Conservation (phyloP, 768 basidiomycete genomes). For the Hericium coralloides region DNA sequence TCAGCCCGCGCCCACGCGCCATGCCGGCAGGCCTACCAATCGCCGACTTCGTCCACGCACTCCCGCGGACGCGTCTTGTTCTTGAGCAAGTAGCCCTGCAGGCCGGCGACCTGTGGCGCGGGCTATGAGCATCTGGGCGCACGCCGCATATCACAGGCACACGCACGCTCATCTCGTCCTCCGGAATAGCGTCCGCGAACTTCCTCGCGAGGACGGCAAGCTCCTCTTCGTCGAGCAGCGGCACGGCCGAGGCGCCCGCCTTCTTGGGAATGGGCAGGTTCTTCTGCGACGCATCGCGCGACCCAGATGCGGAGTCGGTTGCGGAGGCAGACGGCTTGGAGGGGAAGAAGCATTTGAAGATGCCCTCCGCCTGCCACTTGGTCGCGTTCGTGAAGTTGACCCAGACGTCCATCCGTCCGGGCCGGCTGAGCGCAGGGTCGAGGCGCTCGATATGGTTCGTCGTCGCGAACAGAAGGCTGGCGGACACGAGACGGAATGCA, state of each 20-base stretch:
- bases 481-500: constrained; percentile 5
- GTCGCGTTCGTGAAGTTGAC: constrained; percentile 86
- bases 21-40: constrained; percentile 42
- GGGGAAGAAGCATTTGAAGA: constrained; percentile 94
- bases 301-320: neutral
- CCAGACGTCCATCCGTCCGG: constrained; percentile 91
- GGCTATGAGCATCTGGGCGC: constrained; percentile 1
- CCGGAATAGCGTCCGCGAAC: constrained; percentile 77
- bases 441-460: constrained; percentile 92
- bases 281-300: constrained; percentile 45
- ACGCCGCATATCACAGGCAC: neutral
- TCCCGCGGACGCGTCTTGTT: constrained; percentile 87
- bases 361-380: constrained; percentile 88
- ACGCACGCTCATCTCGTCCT: constrained; percentile 79
- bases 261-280: constrained; percentile 70
- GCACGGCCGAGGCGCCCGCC: constrained; percentile 42
- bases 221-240: constrained; percentile 66
- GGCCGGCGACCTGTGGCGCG: constrained; percentile 54
- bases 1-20: neutral
- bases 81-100: constrained; percentile 83
- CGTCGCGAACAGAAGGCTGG: constrained; percentile 78
- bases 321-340: constrained; percentile 31
- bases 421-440: constrained; percentile 80
- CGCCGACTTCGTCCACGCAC: constrained; percentile 70
- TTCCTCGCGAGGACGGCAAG: constrained; percentile 70